Base-by-base conservation (phyloP, 805 yeast genomes). In the Candida jianshihensis region DNA sequence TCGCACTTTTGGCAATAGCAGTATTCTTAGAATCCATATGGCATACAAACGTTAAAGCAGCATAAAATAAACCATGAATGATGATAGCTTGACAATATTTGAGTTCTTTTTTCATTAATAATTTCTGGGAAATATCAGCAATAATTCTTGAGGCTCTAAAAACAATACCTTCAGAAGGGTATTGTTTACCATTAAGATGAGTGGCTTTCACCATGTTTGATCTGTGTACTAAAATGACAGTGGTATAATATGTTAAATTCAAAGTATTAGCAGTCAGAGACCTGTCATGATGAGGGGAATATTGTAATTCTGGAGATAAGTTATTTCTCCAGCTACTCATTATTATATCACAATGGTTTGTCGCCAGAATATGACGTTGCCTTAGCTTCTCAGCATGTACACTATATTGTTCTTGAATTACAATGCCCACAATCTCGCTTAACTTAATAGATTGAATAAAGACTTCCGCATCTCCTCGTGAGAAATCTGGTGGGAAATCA, bases 91-190 rank as follows among this genome's bases (percentile, higher is more conserved):
- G 81, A 40, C 75, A 69, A 44, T 64, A 68, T 36, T 57, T 60
- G 36, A 78, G 53, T 45, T 73, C 73, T 36, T 68, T 66, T 29
- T 68, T 64, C 30, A 68, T 71, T 27, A 67, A 47, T 39, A 83
- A 46, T 39, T 73, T 76, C 33, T 77, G 76, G 20, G 75, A 68
- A 37, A 84, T 77, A 30, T 73, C 65, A 5, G 83, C 71, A 43
- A 83, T 76, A 75, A 81, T 77, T 48, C 84, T 74, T 1, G 92
- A 87, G 1, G 89, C 84, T 56, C 81, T 86, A 64, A 81, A 82
- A 3, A 87, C 82, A 39, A 82, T 80, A 9, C 88, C 85, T 29
- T 51, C 59, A 10, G 56, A 44, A n/a, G 58, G 51, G 33, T 54
- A 53, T 29, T 51, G 53, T 33, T 46, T 48, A 1, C 54, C 54